A percentile compares a stretch with the other conserved stretches of the same genome.
phyloP scores from a whole-genome alignment of 164 flowering plant genomes.

The Tetracentron sinense region DNA sequence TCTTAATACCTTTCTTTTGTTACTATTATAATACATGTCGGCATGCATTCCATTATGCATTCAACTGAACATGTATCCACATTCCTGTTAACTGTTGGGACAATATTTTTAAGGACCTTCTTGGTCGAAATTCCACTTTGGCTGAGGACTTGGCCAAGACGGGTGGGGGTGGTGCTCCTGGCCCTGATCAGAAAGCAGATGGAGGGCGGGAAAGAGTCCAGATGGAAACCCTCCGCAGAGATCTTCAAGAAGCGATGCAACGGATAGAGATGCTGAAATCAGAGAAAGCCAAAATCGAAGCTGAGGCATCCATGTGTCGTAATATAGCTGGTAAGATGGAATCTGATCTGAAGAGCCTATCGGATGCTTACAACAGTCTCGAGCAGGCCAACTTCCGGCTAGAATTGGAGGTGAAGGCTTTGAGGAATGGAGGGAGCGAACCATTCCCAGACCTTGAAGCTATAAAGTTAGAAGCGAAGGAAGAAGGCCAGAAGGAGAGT shows the following conservation, averaged over 20 bases:
- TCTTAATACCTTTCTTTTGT: neutral
- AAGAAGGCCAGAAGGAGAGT: slow-evolving; percentile 87
- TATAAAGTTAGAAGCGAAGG: slow-evolving; percentile 70
- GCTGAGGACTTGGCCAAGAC: slow-evolving; percentile 82
- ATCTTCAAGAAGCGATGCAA: slow-evolving; percentile 67
- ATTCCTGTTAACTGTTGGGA: neutral
- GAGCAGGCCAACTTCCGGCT: slow-evolving; percentile 71
- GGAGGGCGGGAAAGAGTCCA: slow-evolving; percentile 65
- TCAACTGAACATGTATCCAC: neutral
- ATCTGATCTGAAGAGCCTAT: slow-evolving; percentile 76
- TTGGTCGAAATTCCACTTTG: slow-evolving; percentile 73
- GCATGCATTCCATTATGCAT: neutral
- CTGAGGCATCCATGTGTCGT: slow-evolving; percentile 56
- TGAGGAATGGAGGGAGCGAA: slow-evolving; percentile 45
- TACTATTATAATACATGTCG: no score
- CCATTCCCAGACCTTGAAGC: slow-evolving; percentile 48
- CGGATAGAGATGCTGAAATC: slow-evolving; percentile 58
- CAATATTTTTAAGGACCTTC: slow-evolving; percentile 56
- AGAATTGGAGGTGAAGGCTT: slow-evolving; percentile 60
- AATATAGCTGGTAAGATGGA: slow-evolving; percentile 67
- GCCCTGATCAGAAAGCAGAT: slow-evolving; percentile 37
- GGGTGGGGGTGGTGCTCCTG: slow-evolving; percentile 41
- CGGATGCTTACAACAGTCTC: slow-evolving; percentile 89
- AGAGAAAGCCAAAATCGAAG: slow-evolving; percentile 67
- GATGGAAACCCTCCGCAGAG: slow-evolving; percentile 62